Conservation (phyloP, 176 grass and related monocot species). For the Triticum timopheevii region DNA sequence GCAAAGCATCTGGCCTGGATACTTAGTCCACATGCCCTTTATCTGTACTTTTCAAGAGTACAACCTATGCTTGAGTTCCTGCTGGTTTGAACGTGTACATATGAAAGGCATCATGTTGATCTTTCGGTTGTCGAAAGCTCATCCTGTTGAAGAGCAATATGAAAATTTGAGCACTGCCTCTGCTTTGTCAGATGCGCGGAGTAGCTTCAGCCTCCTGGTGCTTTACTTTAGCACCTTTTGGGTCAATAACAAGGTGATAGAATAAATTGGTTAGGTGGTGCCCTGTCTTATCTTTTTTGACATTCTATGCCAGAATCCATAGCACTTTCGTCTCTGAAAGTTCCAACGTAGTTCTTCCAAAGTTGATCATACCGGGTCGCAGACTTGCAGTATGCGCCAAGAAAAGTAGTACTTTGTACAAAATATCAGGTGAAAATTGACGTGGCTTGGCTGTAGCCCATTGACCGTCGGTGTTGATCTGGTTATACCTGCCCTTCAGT, state of each 20-base stretch:
- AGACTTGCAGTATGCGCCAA: not conserved
- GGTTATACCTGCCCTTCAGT: not conserved
- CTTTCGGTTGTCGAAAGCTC: slow-evolving; percentile 15
- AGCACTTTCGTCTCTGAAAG: slow-evolving; percentile 10
- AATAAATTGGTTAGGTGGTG: slow-evolving; percentile 24
- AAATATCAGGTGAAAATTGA: not conserved
- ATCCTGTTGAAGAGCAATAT: not conserved
- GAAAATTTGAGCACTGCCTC: slow-evolving; percentile 12
- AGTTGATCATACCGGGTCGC: not conserved
- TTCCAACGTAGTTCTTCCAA: not conserved
- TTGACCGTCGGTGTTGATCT: not conserved
- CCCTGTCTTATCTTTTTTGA: not conserved
- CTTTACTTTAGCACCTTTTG: not conserved
- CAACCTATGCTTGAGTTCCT: not conserved
- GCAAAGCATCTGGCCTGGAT: slow-evolving; percentile 1
- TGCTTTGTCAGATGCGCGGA: not conserved
- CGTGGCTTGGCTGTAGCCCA: not conserved
- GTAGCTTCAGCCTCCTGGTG: slow-evolving; percentile 11
- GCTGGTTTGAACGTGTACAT: slow-evolving; percentile 16
- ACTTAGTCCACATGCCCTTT: not conserved
- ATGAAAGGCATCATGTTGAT: slow-evolving; percentile 20
- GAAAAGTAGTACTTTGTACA: slow-evolving; percentile 7
- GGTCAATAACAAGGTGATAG: not conserved
- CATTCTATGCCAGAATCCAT: slow-evolving; percentile 13
- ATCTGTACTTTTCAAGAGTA: not conserved